phyloP scores from a whole-genome alignment of 345 rosid genomes.

The Bruguiera parviflora region DNA sequence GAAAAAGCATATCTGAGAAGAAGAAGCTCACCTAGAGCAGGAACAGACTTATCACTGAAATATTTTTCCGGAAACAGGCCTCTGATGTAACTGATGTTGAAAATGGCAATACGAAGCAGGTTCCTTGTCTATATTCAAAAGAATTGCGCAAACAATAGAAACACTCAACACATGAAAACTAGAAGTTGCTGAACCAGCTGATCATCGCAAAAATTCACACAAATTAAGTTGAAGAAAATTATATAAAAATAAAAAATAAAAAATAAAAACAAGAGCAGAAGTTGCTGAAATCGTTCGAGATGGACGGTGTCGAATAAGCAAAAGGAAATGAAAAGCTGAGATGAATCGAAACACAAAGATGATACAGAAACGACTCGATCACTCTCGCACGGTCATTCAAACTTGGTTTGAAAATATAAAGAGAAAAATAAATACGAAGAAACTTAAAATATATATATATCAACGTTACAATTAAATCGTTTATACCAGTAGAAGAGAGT shows the following conservation, averaged over 20 bases:
- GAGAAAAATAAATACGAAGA: neutral
- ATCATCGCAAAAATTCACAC: neutral
- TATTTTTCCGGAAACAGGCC: conserved; percentile 96
- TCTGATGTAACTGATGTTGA: conserved; percentile 94
- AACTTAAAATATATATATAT: too few relatives aligned
- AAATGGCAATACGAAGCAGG: conserved; percentile 87
- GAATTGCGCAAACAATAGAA: neutral
- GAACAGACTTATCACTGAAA: conserved; percentile 90
- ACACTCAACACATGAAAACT: neutral
- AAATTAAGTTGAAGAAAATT: neutral
- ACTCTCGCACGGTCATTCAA: too few relatives aligned
- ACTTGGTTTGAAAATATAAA: too few relatives aligned
- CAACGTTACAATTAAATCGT: neutral
- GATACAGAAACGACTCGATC: too few relatives aligned
- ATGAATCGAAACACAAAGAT: too few relatives aligned
- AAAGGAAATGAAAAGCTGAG: too few relatives aligned
- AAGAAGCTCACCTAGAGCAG: conserved; percentile 68
- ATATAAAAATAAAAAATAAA: neutral
- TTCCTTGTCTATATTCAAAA: conserved; percentile 63
- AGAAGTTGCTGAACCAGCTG: neutral
- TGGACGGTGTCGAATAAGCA: too few relatives aligned
- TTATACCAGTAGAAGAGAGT: conserved; percentile 92
- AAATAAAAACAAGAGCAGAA: too few relatives aligned
- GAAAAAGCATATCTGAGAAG: neutral
- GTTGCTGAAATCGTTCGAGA: too few relatives aligned